Base-by-base conservation (phyloP, 2,329 filamentous ascomycete genomes). In the Arthrobotrys sinensis region DNA sequence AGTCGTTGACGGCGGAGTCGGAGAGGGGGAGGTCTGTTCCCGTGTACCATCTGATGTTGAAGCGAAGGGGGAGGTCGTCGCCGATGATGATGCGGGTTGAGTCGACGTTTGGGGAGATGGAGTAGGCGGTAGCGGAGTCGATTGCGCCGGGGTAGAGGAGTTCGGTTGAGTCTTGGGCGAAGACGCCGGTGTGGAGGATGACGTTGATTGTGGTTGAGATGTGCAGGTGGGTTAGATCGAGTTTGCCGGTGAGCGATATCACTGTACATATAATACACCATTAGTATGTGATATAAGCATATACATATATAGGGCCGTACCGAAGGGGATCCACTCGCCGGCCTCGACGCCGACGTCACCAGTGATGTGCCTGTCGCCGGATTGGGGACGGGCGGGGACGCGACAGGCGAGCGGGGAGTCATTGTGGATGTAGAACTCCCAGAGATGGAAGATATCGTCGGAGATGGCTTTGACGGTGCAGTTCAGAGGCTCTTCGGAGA, bases 391-490 rank as follows among this genome's bases (percentile, higher is more conserved):
- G 0, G 93, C 90, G 32, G 95, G 93, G 12, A 98, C 89, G 65
- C 96, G 94, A 85, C 96, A 99, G 68, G 93, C 91, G 62, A 98
- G 88, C 8, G 96, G 96, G 16, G 94, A 94, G 85, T 99, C 96
- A 86, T 92, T 94, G 88, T 98, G 96, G 84, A 98, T 91, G 88
- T 98, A 98, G 88, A 97, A 98, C 86, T 98, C 93, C 86, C 95
- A 91, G 64, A 95, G 89, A 85, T 96, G 93, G 87, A 93, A 96
- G 87, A 94, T 91, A 46, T 91, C 89, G 83, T 95, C 93, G 82
- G 89, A 88, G 82, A 95, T 88, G 85, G 92, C 88, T 83, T 91
- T 87, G 82, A 96, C 90, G 69, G 93, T 96, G 87, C 93, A 96
- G 86, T 95, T 95, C 81, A 93, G 85, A 83, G 97, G 94, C 85